These are phyloP conservation scores for Boletellus ananiceps DNA, from an alignment of 768 basidiomycete species.

Conservation along the genomic window DNA sequence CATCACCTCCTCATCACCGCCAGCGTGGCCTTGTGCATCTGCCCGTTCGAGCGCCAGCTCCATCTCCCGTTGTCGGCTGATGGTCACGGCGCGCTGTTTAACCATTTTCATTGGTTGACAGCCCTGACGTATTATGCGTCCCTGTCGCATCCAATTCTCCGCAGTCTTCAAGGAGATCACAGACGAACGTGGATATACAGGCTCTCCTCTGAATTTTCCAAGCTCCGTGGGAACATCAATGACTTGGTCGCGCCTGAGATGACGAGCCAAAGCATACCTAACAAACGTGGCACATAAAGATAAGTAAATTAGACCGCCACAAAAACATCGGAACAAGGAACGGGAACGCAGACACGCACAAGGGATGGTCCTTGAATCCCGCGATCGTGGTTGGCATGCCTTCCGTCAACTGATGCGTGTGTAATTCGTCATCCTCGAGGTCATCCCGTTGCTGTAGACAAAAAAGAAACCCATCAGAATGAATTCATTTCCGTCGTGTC, in stretches of 20 bases:
- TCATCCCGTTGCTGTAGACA: slow-evolving; percentile 78
- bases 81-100: slow-evolving; percentile 79
- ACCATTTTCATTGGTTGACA: slow-evolving; percentile 87
- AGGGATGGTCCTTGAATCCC: slow-evolving; percentile 94
- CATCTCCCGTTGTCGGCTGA: slow-evolving; percentile 70
- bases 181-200: slow-evolving; percentile 82
- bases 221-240: slow-evolving; percentile 78
- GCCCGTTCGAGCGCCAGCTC: slow-evolving; percentile 49
- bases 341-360: slow-evolving; percentile 40
- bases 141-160: slow-evolving; percentile 93
- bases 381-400: slow-evolving; percentile 88
- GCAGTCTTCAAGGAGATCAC: slow-evolving; percentile 85
- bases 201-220: slow-evolving; percentile 89
- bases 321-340: slow-evolving; percentile 22
- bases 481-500: slow-evolving; percentile 16
- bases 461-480: slow-evolving; percentile 6
- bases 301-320: background rate
- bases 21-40: slow-evolving; percentile 33
- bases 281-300: slow-evolving; percentile 2
- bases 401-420: slow-evolving; percentile 71
- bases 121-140: slow-evolving; percentile 64
- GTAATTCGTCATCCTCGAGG: slow-evolving; percentile 85
- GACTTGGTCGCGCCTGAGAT: slow-evolving; percentile 84
- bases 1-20: slow-evolving; percentile 54
- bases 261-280: slow-evolving; percentile 81